Percentiles rank a stretch among this genome's conserved stretches.
phyloP scores from a whole-genome alignment of 495 filamentous ascomycete species.

The Aspergillus cristatus region DNA sequence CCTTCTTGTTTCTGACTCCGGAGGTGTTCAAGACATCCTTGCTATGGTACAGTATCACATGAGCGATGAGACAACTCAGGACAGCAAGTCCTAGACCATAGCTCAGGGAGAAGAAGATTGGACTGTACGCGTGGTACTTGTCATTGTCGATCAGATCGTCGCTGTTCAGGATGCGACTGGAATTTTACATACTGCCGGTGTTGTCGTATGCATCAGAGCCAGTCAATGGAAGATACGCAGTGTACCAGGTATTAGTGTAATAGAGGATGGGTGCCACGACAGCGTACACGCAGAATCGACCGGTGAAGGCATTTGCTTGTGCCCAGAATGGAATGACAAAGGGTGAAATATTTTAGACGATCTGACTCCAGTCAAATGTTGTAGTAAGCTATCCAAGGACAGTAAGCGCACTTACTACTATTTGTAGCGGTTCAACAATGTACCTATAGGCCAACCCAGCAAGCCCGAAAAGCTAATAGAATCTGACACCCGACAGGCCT shows the following conservation, averaged over 20 bases:
- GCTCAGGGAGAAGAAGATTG: conserved; percentile 67
- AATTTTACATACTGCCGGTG: conserved; percentile 63
- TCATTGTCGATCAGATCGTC: conserved; percentile 61
- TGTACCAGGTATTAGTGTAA: conserved; percentile 65
- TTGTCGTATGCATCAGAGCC: conserved; percentile 70
- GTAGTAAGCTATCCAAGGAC: conserved; percentile 76
- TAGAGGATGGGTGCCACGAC: conserved; percentile 66
- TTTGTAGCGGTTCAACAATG: conserved; percentile 65
- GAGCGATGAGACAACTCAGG: conserved; percentile 43
- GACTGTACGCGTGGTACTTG: conserved; percentile 64
- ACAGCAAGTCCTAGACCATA: conserved; percentile 75
- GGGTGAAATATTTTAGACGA: conserved; percentile 82
- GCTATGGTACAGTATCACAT: conserved; percentile 6
- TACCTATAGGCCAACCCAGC: conserved; percentile 49
- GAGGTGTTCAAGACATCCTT: conserved; percentile 14
- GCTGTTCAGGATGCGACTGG: conserved; percentile 58
- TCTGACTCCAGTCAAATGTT: conserved; percentile 88
- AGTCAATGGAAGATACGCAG: conserved; percentile 69
- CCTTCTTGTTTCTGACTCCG: conserved; percentile 36
- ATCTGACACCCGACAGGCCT: conserved; percentile 36
- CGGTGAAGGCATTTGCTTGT: conserved; percentile 75
- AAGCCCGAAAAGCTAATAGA: conserved; percentile 25
- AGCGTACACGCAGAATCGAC: conserved; percentile 76
- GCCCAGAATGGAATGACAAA: conserved; percentile 84
- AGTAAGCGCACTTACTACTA: conserved; percentile 68